Percentiles rank a stretch among this genome's conserved stretches.
phyloP scores from a whole-genome alignment of 805 yeast species.

The Monosporozyma unispora region DNA sequence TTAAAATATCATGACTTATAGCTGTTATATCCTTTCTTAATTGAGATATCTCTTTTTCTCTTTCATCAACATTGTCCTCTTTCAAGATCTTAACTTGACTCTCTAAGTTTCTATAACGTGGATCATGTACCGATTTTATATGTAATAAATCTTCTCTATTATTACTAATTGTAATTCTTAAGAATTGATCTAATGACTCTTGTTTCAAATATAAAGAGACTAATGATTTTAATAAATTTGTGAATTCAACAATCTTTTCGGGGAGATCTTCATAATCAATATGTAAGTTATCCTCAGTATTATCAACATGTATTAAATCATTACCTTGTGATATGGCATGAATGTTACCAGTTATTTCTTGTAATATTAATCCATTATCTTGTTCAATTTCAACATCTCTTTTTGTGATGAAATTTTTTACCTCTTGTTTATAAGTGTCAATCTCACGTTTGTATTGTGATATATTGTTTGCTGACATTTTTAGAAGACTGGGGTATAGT shows the following conservation, averaged over 20 bases:
- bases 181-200: slow-evolving; percentile 26
- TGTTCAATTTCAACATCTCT: neutral
- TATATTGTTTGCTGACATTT: neutral
- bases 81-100: slow-evolving; percentile 16
- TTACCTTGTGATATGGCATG: neutral
- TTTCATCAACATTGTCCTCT: slow-evolving; percentile 11
- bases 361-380: neutral
- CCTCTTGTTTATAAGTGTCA: neutral
- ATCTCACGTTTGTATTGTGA: neutral
- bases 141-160: slow-evolving; percentile 10
- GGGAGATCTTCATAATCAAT: slow-evolving; percentile 14
- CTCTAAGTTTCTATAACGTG: slow-evolving; percentile 14
- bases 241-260: slow-evolving; percentile 15
- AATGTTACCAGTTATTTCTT: neutral
- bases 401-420: neutral
- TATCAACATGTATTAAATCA: neutral
- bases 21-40: slow-evolving; percentile 12
- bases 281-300: slow-evolving; percentile 1
- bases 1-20: slow-evolving; percentile 8
- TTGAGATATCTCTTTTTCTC: slow-evolving; percentile 15
- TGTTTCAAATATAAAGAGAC: slow-evolving; percentile 25
- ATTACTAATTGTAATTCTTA: slow-evolving; percentile 24
- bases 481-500: no score
- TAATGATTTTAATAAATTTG: slow-evolving; percentile 16
- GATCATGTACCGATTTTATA: slow-evolving; percentile 19